Evolutionary conservation across 192 early-diverging fungal genomes (phyloP), one percentile per base, ranked within the genome.

Genomic region (Gryganskiella cystojenkinii): DNA sequence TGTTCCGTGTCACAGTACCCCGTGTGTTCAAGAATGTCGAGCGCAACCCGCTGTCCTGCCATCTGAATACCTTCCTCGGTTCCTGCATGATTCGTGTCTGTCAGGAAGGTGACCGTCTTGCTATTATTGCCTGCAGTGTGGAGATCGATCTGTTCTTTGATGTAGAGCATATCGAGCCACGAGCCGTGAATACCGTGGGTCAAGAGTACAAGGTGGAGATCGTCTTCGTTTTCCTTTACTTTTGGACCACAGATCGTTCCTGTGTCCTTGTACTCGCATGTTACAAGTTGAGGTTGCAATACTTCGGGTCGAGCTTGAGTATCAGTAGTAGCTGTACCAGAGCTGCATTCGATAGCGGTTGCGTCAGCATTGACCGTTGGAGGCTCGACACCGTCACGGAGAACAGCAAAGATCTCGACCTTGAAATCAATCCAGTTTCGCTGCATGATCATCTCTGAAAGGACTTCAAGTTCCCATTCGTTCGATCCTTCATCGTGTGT

Each of bases 11-110:
- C 56, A 22, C 43, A 50, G 44, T 69, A 70, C n/a, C 70, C 68
- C 17, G 80, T 64, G 30, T 72, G 80, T 45, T 80, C 64, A 1
- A 86, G 51, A 6, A 86, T 59, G 11, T 78, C 64, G 24, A 79
- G 27, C 7, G 85, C 83, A 15, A 81, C 70, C 15, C 81, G 78
- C 55, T 59, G 67, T 19, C 81, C 83, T 34, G 74, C 80, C 51
- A 60, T 65, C 43, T 82, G 79, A 55, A 86, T 83, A 13, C 85
- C 85, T 19, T 84, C 81, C 37, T 70, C 68, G 13, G 85, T 86
- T 17, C 60, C 62, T 13, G 70, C 64, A 56, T 86, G 85, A 60
- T 83, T 83, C 22, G 81, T 70, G 35, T 84, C 83, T 4, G 80
- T 64, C 5, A 69, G 43, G n/a, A 70, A 69, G 11, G 73, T 69